Conservation (phyloP, 768 basidiomycete genomes). For the Mycena leptocephala region DNA sequence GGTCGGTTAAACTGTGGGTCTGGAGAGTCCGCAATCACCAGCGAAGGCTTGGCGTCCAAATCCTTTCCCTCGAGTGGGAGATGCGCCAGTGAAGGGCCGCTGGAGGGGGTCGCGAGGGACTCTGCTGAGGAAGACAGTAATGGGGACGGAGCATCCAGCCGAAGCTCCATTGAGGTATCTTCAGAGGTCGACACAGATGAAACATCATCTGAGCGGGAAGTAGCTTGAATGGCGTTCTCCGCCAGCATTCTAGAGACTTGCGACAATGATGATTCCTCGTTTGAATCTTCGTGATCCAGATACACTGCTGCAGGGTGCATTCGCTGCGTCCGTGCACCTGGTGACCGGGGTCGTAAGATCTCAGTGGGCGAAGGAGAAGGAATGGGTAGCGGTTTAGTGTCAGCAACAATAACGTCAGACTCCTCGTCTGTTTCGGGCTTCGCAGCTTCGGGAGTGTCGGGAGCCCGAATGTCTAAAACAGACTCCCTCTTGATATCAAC, state of each 20-base stretch:
- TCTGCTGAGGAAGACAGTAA: constrained; percentile 39
- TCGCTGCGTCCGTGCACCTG: constrained; percentile 31
- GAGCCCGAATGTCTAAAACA: constrained; percentile 50
- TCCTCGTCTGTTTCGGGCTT: constrained; percentile 6
- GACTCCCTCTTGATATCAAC: constrained; percentile 33
- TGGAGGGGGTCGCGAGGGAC: constrained; percentile 36
- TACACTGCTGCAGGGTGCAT: constrained; percentile 33
- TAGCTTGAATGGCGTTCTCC: constrained; percentile 8
- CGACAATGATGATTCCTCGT: constrained; percentile 27
- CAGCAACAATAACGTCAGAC: not conserved
- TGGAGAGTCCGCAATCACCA: constrained; percentile 23
- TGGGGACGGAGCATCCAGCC: constrained; percentile 37
- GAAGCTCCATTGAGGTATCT: constrained; percentile 27
- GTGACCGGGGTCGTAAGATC: constrained; percentile 23
- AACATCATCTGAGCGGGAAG: constrained; percentile 26
- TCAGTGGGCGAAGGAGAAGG: constrained; percentile 25
- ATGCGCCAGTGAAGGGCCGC: constrained; percentile 27
- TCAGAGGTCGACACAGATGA: constrained; percentile 37
- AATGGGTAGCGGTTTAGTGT: not conserved
- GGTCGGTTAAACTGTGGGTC: constrained; percentile 19
- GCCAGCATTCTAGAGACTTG: constrained; percentile 30
- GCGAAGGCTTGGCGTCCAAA: constrained; percentile 8
- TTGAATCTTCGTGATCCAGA: constrained; percentile 19
- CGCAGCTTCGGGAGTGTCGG: constrained; percentile 32
- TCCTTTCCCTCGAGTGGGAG: constrained; percentile 30